Evolutionary conservation across 2,329 filamentous ascomycete genomes (phyloP).

Genomic region (Pseudocercospora pini-densiflorae): DNA sequence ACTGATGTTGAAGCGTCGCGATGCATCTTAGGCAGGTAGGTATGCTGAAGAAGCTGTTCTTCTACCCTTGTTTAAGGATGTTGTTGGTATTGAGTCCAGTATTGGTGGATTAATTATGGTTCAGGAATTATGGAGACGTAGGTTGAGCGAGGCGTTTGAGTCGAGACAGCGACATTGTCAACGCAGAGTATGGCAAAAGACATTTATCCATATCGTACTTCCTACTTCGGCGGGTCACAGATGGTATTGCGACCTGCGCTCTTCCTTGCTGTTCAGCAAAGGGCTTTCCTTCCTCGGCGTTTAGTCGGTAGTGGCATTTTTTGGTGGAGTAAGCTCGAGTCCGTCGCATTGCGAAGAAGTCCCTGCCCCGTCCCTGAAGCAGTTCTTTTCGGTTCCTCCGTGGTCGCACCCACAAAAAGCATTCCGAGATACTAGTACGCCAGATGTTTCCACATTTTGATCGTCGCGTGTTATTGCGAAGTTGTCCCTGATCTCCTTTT

Average conservation of each 20-base stretch:
- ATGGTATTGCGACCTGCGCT: slow-evolving; percentile 7
- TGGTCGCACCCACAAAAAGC: not conserved
- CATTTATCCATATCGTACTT: not conserved
- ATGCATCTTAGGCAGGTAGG: slow-evolving; percentile 13
- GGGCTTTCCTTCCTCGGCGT: slow-evolving; percentile 4
- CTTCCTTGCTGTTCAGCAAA: slow-evolving; percentile 9
- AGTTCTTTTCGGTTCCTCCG: slow-evolving; percentile 10
- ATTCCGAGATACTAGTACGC: not conserved
- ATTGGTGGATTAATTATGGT: not conserved
- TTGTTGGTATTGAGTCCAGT: not conserved
- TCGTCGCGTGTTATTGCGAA: slow-evolving; percentile 6
- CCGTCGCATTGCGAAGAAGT: slow-evolving; percentile 12
- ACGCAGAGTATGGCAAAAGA: not conserved
- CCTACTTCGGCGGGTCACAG: slow-evolving; percentile 1
- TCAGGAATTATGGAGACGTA: not conserved
- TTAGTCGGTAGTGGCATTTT: slow-evolving; percentile 1
- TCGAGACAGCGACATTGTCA: not conserved
- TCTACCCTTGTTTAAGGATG: not conserved
- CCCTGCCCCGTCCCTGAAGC: slow-evolving; percentile 13
- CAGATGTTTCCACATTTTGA: not conserved
- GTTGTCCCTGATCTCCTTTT: not conserved
- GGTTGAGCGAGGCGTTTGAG: not conserved
- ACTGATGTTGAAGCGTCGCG: slow-evolving; percentile 21
- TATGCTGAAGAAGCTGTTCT: not conserved
- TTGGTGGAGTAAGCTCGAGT: slow-evolving; percentile 5